Percentiles rank a stretch among this genome's conserved stretches.
Conservation (phyloP, 1,284 basidiomycete genomes). For the Ustilago loliicola region DNA sequence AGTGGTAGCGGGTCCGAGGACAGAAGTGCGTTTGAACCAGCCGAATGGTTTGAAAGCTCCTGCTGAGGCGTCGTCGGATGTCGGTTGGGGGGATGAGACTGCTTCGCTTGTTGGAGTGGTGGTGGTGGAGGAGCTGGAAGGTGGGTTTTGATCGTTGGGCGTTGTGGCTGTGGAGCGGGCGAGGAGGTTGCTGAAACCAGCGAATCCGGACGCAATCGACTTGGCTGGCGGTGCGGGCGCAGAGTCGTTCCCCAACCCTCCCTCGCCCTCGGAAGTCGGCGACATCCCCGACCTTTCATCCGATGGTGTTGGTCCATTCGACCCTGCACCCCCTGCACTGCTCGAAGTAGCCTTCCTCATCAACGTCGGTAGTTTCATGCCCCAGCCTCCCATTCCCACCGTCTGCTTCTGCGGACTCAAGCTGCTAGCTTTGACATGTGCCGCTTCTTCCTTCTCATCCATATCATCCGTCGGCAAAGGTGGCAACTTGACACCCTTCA, state of each 20-base stretch:
- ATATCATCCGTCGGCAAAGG: constrained; percentile 62
- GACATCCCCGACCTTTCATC: constrained; percentile 26
- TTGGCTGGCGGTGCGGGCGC: constrained; percentile 7
- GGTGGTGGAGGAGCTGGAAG: not conserved
- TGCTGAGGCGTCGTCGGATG: constrained; percentile 20
- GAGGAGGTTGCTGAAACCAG: constrained; percentile 41
- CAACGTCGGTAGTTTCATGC: constrained; percentile 51
- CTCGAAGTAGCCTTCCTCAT: constrained; percentile 53
- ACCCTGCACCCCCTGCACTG: constrained; percentile 9
- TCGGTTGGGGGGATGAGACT: constrained; percentile 6
- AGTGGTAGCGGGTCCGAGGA: constrained; percentile 2
- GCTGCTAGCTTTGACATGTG: constrained; percentile 11
- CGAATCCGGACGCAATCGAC: constrained; percentile 40
- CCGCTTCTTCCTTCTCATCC: constrained; percentile 53
- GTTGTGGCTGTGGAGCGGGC: constrained; percentile 19
- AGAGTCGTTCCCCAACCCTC: not conserved
- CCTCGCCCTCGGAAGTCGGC: not conserved
- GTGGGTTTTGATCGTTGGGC: constrained; percentile 1
- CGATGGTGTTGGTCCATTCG: constrained; percentile 33
- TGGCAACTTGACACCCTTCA: constrained; percentile 61
- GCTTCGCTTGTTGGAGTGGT: constrained; percentile 3
- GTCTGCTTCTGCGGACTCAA: constrained; percentile 20
- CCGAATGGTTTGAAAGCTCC: constrained; percentile 46
- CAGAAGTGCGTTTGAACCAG: constrained; percentile 53
- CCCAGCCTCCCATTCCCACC: constrained; percentile 31